These are phyloP conservation scores for Petunia secreta DNA, from an alignment of 257 asterid species.

Conservation along the genomic window DNA sequence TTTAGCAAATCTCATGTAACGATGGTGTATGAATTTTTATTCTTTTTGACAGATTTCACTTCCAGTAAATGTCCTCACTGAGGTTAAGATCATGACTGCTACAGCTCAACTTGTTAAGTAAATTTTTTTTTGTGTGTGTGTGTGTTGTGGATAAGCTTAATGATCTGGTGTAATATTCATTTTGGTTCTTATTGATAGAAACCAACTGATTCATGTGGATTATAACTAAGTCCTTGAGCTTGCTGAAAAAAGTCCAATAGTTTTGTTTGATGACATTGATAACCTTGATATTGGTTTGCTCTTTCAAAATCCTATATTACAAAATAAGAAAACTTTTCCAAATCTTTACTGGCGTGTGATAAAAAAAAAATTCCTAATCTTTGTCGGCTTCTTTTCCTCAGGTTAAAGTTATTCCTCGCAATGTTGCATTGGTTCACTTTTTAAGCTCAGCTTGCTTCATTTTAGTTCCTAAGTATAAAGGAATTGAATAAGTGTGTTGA, in stretches of 20 bases:
- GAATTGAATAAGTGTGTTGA: too few species aligned
- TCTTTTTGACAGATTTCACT: constrained; percentile 71
- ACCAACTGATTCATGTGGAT: not conserved
- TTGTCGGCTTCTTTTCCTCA: too few species aligned
- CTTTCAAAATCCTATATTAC: not conserved
- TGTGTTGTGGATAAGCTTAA: constrained; percentile 18
- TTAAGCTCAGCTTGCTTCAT: too few species aligned
- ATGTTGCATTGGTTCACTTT: too few species aligned
- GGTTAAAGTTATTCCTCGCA: too few species aligned
- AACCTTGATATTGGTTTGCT: constrained; percentile 86
- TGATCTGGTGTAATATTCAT: constrained; percentile 21
- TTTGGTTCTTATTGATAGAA: not conserved
- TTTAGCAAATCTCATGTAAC: not conserved
- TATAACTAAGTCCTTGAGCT: constrained; percentile 57
- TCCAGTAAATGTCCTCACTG: constrained; percentile 86
- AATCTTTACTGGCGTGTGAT: too few species aligned
- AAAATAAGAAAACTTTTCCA: too few species aligned
- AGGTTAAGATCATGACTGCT: constrained; percentile 81
- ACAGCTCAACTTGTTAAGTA: constrained; percentile 87
- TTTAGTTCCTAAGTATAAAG: too few species aligned
- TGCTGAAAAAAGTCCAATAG: constrained; percentile 96
- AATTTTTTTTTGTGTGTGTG: too few species aligned
- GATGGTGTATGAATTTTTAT: constrained; percentile 23
- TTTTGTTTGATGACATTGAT: constrained; percentile 77
- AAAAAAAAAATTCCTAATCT: too few species aligned